Conservation (phyloP, 1,284 basidiomycete genomes). For the Ceratobasidium sp. region DNA sequence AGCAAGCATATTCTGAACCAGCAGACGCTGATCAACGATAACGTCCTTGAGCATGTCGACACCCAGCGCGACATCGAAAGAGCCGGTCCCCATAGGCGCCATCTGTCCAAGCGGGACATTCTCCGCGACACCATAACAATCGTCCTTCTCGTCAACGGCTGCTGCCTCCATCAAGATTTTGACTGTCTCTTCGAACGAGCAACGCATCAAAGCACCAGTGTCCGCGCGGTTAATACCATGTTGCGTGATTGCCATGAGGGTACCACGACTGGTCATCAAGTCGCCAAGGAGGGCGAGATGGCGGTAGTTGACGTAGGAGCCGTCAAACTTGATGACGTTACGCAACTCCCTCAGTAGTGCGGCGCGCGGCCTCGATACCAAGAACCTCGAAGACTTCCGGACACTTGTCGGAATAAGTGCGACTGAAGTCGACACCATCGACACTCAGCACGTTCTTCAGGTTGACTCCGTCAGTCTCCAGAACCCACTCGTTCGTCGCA, state of each 20-base stretch:
- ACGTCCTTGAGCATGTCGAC: constrained; percentile 99
- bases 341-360: constrained; percentile 95
- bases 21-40: constrained; percentile 95
- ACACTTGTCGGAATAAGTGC: constrained; percentile 98
- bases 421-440: constrained; percentile 92
- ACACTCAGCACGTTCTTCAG: constrained; percentile 94
- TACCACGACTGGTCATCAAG: constrained; percentile 97
- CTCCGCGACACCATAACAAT: constrained; percentile 98
- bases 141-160: constrained; percentile 96
- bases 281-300: constrained; percentile 97
- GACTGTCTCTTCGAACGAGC: constrained; percentile 99
- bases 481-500: constrained; percentile 86
- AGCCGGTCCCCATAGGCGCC: constrained; percentile 97
- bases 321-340: constrained; percentile 97
- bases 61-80: constrained; percentile 96
- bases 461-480: constrained; percentile 98
- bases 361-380: constrained; percentile 96
- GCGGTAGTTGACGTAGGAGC: constrained; percentile 99
- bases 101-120: constrained; percentile 99
- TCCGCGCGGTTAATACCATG: constrained; percentile 99
- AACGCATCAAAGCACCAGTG: constrained; percentile 96
- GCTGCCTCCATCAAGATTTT: constrained; percentile 99
- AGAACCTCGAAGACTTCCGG: constrained; percentile 97
- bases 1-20: constrained; percentile 88
- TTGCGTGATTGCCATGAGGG: constrained; percentile 98